Evolutionary conservation across 257 asterid species (phyloP), one percentile per base, ranked within the genome.

Genomic region (Orobanche coerulescens): DNA sequence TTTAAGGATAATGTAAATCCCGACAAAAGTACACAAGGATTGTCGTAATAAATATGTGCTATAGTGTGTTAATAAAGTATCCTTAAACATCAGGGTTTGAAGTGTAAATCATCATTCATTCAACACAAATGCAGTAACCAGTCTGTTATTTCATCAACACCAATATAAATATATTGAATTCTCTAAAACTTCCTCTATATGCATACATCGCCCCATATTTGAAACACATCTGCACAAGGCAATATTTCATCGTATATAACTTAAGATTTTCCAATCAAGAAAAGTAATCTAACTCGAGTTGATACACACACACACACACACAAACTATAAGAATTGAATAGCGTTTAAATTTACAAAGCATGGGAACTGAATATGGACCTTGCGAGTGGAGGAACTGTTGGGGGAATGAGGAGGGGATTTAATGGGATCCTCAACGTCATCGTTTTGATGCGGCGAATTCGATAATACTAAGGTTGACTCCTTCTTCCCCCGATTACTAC

Each of bases 381-480:
- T 81, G 64, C 97, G 90, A 42, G 95, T 84, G 49, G 97, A 86
- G 65, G 95, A 86, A 68, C 69, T 86, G 63, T 78, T 86, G 58
- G 96, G 87, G 43, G 96, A 80, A 65, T 64, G 78, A 18, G 96
- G 97, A 65, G 83, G 82, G 43, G 87, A 82, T 75, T 89, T 86
- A 78, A 74, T 78, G 57, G 87, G 87, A 87, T 84, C 89, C 49
- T 87, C 92, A 54, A 72, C 81, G 72, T 78, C 84, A 65, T 77
- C 79, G 64, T 70, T 68, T 34, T 63, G 81, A 61, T 61, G 78
- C 67, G 79, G 81, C 61, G 83, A 79, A 61, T 44, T 80, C 70
- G 81, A 53, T 2, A 74, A 19, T 20, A 71, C 49, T 20, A 76
- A 71, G 33, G 83, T 64, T 75, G 88, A 81, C 88, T 85, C 96